A percentile compares a stretch with the other conserved stretches of the same genome.
phyloP scores from a whole-genome alignment of 345 rosid genomes.

The Triadica sebifera region DNA sequence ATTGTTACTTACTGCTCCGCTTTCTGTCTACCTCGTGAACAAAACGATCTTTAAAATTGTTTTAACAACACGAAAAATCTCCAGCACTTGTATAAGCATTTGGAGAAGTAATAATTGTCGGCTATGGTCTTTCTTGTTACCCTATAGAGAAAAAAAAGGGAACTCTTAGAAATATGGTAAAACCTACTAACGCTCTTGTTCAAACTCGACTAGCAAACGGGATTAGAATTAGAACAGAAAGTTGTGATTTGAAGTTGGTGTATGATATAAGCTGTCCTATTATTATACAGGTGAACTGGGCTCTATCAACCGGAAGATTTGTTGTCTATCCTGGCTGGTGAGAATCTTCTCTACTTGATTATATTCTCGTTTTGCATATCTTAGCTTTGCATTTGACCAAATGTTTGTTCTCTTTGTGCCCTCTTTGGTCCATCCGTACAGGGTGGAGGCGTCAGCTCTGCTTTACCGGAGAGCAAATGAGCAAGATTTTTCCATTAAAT shows the following conservation, averaged over 20 bases:
- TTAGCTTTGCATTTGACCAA: conserved; percentile 1
- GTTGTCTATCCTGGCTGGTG: conserved; percentile 98
- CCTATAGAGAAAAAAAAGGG: background rate
- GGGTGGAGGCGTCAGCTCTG: conserved; percentile 99
- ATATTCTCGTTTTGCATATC: background rate
- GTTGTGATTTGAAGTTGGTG: background rate
- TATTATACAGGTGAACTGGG: conserved; percentile 86
- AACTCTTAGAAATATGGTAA: background rate
- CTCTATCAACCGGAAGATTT: conserved; percentile 62
- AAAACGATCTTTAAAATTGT: background rate
- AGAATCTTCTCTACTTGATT: conserved; percentile 25
- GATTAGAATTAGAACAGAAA: background rate
- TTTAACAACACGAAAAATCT: background rate
- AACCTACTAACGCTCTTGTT: background rate
- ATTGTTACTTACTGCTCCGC: conserved; percentile 1
- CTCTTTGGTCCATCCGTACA: conserved; percentile 26
- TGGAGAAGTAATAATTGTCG: background rate
- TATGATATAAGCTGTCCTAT: conserved; percentile 23
- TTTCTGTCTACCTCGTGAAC: background rate
- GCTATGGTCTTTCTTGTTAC: background rate
- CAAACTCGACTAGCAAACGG: background rate
- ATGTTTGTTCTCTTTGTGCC: conserved; percentile 13
- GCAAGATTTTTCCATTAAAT: conserved; percentile 75
- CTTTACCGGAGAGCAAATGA: conserved; percentile 96
- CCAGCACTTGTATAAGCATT: background rate